These are phyloP conservation scores for Wallacemonas sp. DNA, from an alignment of 208 protist genomes.

Conservation along the genomic window DNA sequence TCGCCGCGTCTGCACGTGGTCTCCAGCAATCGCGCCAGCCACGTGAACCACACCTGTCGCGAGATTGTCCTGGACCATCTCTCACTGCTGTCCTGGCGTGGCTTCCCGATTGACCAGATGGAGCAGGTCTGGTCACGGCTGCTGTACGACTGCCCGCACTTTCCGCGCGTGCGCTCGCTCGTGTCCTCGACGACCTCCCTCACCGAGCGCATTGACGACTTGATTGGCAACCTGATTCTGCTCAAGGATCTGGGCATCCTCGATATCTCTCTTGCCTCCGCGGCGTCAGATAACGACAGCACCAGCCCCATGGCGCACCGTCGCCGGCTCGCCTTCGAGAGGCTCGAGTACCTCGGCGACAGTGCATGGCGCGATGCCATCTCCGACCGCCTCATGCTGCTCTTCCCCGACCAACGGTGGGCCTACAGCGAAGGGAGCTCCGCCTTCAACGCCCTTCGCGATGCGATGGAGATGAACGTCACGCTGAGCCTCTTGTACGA, in stretches of 20 bases:
- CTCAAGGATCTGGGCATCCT: constrained; percentile 54
- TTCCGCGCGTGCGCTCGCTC: constrained; percentile 53
- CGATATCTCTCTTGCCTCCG: constrained; percentile 50
- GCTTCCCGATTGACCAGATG: constrained; percentile 77
- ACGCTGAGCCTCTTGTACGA: constrained; percentile 82
- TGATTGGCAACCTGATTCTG: constrained; percentile 38
- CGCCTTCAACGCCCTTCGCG: constrained; percentile 67
- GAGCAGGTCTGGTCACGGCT: constrained; percentile 62
- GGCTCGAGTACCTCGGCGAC: constrained; percentile 89
- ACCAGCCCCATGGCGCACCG: constrained; percentile 31
- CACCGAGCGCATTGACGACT: constrained; percentile 45
- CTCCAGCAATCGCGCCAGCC: constrained; percentile 30
- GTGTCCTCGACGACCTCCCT: constrained; percentile 45
- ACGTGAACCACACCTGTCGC: constrained; percentile 61
- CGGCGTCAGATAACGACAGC: constrained; percentile 2
- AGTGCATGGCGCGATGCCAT: constrained; percentile 70
- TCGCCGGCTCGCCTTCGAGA: constrained; percentile 76
- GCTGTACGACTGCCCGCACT: constrained; percentile 46
- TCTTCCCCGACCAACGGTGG: constrained; percentile 82
- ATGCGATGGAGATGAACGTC: constrained; percentile 85
- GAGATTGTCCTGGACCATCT: constrained; percentile 72
- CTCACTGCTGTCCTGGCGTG: constrained; percentile 59
- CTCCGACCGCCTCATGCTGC: constrained; percentile 62
- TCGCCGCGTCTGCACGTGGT: constrained; percentile 47
- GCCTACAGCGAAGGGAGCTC: constrained; percentile 62